Base-by-base conservation (phyloP, 2,329 filamentous ascomycete species). In the Colletotrichum orbiculare region DNA sequence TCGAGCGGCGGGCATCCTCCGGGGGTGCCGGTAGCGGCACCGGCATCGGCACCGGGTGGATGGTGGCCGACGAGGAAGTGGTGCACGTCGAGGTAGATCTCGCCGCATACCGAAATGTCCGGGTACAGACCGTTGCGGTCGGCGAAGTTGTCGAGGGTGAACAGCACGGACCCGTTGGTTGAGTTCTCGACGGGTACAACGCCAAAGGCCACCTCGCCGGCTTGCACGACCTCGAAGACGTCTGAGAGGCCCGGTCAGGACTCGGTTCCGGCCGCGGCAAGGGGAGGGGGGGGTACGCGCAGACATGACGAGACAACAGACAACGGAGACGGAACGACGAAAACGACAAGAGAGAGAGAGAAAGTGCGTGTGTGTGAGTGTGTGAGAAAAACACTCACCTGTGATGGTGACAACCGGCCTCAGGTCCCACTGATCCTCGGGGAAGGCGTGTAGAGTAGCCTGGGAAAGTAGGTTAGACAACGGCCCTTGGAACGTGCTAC, bases 111-210 rank as follows among this genome's bases (percentile, higher is more conserved):
- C 52, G 85, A 83, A 49, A 97, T 85, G 73, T 92, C 87, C 10
- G 83, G 82, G 74, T 91, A 93, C 47, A 79, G 78, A 46, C 77
- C 78, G 43, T 87, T 80, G 34, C 91, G 84, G 78, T 97, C 93
- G 69, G 93, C 93, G 66, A 99, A 88, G 69, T 95, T 87, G 78
- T 97, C 94, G 33, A 98, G 86, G 0, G 94, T 97, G 76, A 93
- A 92, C 60, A 96, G 89, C 54, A 99, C 96, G 59, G 91, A 90
- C 73, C 96, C 96, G 77, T 98, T 97, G 74, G 93, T 95, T 45
- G 92, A 96, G 82, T 99, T 99, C 76, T 98, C 95, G 78, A 97
- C 94, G 7, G 96, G 96, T 2, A 97, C 91, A 38, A 98, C 91
- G 70, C 94, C 96, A 61, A 89, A 89, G 56, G 85, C 78, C 1